Conservation (phyloP, 257 asterid genomes). For the Jasminum sambac region DNA sequence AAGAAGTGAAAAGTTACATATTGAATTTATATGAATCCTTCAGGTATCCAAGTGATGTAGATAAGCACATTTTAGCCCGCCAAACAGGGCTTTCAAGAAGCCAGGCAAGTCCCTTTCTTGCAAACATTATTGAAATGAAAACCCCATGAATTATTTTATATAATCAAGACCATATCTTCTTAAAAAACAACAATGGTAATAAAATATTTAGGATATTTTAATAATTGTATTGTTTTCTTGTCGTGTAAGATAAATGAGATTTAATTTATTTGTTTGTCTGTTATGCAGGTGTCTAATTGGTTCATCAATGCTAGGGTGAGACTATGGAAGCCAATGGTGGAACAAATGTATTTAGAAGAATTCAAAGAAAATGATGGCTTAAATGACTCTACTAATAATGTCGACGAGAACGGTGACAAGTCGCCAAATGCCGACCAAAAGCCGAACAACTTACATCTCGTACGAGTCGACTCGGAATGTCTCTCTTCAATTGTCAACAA, state of each 20-base stretch:
- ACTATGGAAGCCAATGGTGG: conserved; percentile 99
- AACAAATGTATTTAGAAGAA: conserved; percentile 91
- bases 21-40: conserved; percentile 7
- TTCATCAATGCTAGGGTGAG: conserved; percentile 93
- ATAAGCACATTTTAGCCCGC: conserved; percentile 92
- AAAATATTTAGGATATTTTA: conserved; percentile 8
- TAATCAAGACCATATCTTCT: conserved; percentile 35
- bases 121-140: conserved; percentile 21
- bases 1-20: not conserved
- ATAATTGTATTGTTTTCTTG: conserved; percentile 22
- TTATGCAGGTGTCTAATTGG: conserved; percentile 86
- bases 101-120: conserved; percentile 70
- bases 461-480: conserved; percentile 67
- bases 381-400: conserved; percentile 20
- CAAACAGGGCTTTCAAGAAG: conserved; percentile 98
- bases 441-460: conserved; percentile 62
- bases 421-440: conserved; percentile 48
- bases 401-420: conserved; percentile 24
- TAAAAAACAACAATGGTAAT: conserved; percentile 15
- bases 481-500: conserved; percentile 69
- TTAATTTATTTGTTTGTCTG: not conserved
- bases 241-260: conserved; percentile 10
- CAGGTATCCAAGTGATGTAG: conserved; percentile 99
- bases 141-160: conserved; percentile 24
- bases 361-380: conserved; percentile 50